These are phyloP conservation scores for Anthostomella pinea DNA, from an alignment of 2,329 filamentous ascomycete genomes.

Conservation along the genomic window DNA sequence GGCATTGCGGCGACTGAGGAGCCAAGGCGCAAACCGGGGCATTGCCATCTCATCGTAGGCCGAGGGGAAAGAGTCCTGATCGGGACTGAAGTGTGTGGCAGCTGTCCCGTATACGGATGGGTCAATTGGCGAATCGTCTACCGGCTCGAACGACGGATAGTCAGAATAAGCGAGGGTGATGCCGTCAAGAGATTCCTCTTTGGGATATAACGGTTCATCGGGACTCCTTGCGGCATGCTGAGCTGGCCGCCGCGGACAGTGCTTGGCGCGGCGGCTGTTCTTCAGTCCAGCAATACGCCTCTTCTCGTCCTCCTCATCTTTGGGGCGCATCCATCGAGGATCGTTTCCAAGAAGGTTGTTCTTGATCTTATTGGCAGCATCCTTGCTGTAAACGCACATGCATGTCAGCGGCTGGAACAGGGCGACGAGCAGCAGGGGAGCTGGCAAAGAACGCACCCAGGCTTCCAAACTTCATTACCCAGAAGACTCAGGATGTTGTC, in stretches of 20 bases:
- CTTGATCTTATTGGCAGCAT: slow-evolving; percentile 58
- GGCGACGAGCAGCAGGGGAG: neutral
- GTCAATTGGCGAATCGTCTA: slow-evolving; percentile 2
- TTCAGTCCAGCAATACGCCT: slow-evolving; percentile 43
- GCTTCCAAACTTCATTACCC: slow-evolving; percentile 43
- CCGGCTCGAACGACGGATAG: slow-evolving; percentile 21
- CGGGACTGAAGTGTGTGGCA: slow-evolving; percentile 6
- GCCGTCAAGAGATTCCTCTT: slow-evolving; percentile 20
- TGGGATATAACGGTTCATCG: slow-evolving; percentile 22
- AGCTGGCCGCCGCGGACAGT: slow-evolving; percentile 25
- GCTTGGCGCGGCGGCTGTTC: slow-evolving; percentile 32
- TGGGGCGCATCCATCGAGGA: slow-evolving; percentile 55
- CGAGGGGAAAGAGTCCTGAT: neutral
- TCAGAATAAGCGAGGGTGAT: slow-evolving; percentile 23
- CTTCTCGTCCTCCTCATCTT: slow-evolving; percentile 48
- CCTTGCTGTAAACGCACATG: slow-evolving; percentile 38
- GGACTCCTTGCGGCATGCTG: slow-evolving; percentile 25
- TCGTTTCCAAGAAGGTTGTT: slow-evolving; percentile 56
- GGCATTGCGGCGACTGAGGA: slow-evolving; percentile 6
- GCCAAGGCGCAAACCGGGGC: slow-evolving; percentile 3
- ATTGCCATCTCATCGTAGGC: neutral
- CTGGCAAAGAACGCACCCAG: slow-evolving; percentile 38
- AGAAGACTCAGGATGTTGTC: slow-evolving; percentile 47
- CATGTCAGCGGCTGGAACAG: slow-evolving; percentile 11
- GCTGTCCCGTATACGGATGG: slow-evolving; percentile 4